Evolutionary conservation across 1,284 basidiomycete species (phyloP).

Genomic region (Ustilago xerochloae): DNA sequence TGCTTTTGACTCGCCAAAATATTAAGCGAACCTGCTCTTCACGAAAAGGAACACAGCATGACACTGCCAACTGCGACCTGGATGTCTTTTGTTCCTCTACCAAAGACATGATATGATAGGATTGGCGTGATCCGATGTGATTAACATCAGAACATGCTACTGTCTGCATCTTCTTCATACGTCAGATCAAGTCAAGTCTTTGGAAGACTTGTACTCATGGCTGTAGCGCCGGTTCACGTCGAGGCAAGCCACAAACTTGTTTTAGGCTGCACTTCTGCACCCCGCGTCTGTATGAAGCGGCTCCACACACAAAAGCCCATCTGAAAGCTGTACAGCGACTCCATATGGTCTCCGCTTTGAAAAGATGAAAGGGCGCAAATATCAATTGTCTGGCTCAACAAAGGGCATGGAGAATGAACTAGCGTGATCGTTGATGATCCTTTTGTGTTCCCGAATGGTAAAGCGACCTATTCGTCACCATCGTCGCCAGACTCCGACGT

Average conservation of each 20-base stretch:
- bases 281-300: not conserved
- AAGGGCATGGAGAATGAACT: not conserved
- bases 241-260: not conserved
- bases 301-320: too few species aligned
- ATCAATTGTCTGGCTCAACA: not conserved
- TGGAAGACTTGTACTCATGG: too few species aligned
- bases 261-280: not conserved
- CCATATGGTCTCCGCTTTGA: too few species aligned
- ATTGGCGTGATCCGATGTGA: not conserved
- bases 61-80: not conserved
- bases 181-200: too few species aligned
- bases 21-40: too few species aligned
- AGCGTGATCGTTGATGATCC: too few species aligned
- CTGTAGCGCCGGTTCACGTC: too few species aligned
- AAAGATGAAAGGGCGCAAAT: too few species aligned
- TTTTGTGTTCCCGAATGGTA: not conserved
- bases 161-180: too few species aligned
- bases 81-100: not conserved
- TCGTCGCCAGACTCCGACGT: not conserved
- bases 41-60: not conserved
- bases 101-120: not conserved
- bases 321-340: too few species aligned
- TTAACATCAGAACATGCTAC: too few species aligned
- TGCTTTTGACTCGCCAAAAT: constrained; percentile 7
- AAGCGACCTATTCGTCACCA: not conserved